phyloP scores from a whole-genome alignment of 2,329 filamentous ascomycete genomes.

The Alternaria sp. region DNA sequence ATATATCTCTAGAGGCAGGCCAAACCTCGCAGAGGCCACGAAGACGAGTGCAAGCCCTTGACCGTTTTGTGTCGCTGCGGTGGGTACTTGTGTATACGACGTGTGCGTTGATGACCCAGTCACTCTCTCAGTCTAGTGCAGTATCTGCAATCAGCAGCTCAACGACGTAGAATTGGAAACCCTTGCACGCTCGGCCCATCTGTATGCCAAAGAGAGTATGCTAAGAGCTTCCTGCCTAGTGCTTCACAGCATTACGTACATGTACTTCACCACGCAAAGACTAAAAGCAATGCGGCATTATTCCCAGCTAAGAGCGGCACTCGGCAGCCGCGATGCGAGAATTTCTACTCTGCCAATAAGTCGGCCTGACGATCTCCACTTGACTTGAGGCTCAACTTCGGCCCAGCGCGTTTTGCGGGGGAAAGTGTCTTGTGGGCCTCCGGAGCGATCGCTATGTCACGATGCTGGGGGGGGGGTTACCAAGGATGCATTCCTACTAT shows the following conservation, averaged over 20 bases:
- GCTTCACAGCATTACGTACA: conserved; percentile 3
- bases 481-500: conserved; percentile 8
- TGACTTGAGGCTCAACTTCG: conserved; percentile 22
- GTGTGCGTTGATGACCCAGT: not conserved
- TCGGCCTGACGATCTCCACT: conserved; percentile 14
- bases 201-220: not conserved
- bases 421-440: conserved; percentile 20
- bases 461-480: conserved; percentile 8
- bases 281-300: not conserved
- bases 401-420: conserved; percentile 16
- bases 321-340: not conserved
- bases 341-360: not conserved
- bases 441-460: conserved; percentile 16
- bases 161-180: not conserved
- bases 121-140: not conserved
- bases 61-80: not conserved
- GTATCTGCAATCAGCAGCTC: not conserved
- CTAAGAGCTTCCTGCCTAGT: not conserved
- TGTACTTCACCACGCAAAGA: conserved; percentile 1
- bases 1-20: not conserved
- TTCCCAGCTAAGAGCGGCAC: conserved; percentile 3
- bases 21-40: not conserved
- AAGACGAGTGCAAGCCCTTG: not conserved
- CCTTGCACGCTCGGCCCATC: not conserved
- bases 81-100: not conserved